Evolutionary conservation across 2,329 filamentous ascomycete genomes (phyloP).

Genomic region (Mycosphaerelloides madeirae): DNA sequence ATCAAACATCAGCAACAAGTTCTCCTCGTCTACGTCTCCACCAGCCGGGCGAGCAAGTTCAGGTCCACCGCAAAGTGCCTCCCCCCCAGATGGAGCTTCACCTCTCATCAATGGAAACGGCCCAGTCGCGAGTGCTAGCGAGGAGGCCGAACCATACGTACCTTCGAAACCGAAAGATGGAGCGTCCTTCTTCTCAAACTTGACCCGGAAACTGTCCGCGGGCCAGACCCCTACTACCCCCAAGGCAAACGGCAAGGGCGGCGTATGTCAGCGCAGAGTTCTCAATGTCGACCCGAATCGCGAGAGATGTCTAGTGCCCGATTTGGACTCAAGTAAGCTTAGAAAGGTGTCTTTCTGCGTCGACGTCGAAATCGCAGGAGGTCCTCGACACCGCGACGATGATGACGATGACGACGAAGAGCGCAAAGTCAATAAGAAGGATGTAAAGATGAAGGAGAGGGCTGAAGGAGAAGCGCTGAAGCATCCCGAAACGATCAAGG

Average conservation of each 20-base stretch:
- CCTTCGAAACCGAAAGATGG: slow-evolving; percentile 65
- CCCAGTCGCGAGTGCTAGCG: slow-evolving; percentile 16
- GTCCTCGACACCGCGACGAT: slow-evolving; percentile 64
- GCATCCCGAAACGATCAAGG: slow-evolving; percentile 51
- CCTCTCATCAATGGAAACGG: slow-evolving; percentile 49
- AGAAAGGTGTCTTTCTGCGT: slow-evolving; percentile 91
- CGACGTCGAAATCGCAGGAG: slow-evolving; percentile 91
- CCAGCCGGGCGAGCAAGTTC: slow-evolving; percentile 18
- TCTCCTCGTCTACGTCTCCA: slow-evolving; percentile 49
- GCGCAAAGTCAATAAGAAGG: slow-evolving; percentile 56
- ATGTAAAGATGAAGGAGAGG: slow-evolving; percentile 59
- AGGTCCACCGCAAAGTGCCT: slow-evolving; percentile 6
- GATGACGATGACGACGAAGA: slow-evolving; percentile 46
- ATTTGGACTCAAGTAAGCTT: slow-evolving; percentile 75
- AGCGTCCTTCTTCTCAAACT: slow-evolving; percentile 74
- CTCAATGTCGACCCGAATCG: slow-evolving; percentile 80
- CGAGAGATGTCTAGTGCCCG: slow-evolving; percentile 71
- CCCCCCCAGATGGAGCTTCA: slow-evolving; percentile 32
- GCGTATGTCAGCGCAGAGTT: slow-evolving; percentile 71
- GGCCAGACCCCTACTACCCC: slow-evolving; percentile 40
- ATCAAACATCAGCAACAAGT: slow-evolving; percentile 86
- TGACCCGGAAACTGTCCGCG: slow-evolving; percentile 76
- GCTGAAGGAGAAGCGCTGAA: slow-evolving; percentile 72
- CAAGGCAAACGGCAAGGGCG: slow-evolving; percentile 56
- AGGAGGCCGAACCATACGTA: slow-evolving; percentile 56